A percentile compares a stretch with the other conserved stretches of the same genome.
These are phyloP conservation scores for Solanum raphanifolium DNA, from an alignment of 257 asterid genomes.

Conservation along the genomic window DNA sequence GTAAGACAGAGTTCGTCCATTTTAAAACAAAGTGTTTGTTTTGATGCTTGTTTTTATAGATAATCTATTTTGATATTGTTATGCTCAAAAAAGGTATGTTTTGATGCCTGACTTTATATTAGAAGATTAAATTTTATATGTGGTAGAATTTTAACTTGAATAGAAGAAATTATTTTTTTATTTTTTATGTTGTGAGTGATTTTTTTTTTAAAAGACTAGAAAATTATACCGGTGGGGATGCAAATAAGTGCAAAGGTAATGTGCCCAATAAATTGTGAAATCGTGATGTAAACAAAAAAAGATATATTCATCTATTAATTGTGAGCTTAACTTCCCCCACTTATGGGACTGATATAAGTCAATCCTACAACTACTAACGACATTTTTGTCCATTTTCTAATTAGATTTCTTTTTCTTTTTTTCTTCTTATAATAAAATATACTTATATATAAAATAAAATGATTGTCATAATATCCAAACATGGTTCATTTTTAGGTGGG, in stretches of 20 bases:
- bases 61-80: too few relatives aligned
- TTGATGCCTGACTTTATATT: too few relatives aligned
- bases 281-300: neutral
- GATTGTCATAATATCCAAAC: neutral
- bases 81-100: accelerated
- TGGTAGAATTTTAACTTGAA: neutral
- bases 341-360: neutral
- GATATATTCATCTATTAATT: too few relatives aligned
- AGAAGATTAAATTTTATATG: neutral
- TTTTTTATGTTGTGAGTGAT: neutral
- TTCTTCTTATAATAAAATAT: neutral
- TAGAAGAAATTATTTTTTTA: neutral
- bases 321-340: neutral
- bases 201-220: too few relatives aligned
- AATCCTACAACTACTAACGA: neutral
- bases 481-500: neutral
- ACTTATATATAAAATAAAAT: too few relatives aligned
- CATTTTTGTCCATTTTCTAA: neutral
- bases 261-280: neutral
- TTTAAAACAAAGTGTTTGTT: too few relatives aligned
- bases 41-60: too few relatives aligned
- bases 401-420: neutral
- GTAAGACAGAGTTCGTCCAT: neutral
- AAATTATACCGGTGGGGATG: neutral
- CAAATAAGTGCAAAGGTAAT: neutral